Conservation (phyloP, 805 yeast species). For the Nakazawaea pomicola region DNA sequence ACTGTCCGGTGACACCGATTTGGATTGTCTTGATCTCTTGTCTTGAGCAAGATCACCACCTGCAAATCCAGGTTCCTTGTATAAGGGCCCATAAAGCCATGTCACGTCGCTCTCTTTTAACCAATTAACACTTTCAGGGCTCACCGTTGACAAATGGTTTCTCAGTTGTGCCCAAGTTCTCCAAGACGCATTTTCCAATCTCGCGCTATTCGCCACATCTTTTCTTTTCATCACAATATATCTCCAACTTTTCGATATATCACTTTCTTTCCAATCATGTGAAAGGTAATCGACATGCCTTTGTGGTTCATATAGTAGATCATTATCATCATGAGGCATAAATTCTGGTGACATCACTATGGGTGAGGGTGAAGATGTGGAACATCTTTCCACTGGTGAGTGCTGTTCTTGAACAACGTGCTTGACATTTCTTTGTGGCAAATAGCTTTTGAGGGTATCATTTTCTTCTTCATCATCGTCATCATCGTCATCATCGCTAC, state of each 20-base stretch:
- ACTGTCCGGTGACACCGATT: too few species aligned
- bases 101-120: constrained; percentile 95
- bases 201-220: constrained; percentile 76
- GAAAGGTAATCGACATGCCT: constrained; percentile 93
- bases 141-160: constrained; percentile 64
- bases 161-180: constrained; percentile 94
- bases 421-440: not conserved
- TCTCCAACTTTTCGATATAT: constrained; percentile 93
- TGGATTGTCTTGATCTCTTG: too few species aligned
- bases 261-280: constrained; percentile 93
- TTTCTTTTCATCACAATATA: constrained; percentile 80
- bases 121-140: constrained; percentile 94
- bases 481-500: constrained; percentile 3
- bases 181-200: constrained; percentile 88
- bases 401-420: constrained; percentile 5
- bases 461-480: constrained; percentile 4
- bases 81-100: constrained; percentile 93
- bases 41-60: too few species aligned
- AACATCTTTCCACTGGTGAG: not conserved
- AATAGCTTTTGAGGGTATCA: not conserved
- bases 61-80: constrained; percentile 43
- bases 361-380: constrained; percentile 4
- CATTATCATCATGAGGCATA: constrained; percentile 80
- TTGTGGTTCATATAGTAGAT: constrained; percentile 73
- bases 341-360: constrained; percentile 15